These are phyloP conservation scores for Talaromyces marneffei DNA, from an alignment of 2,329 filamentous ascomycete genomes.

Conservation along the genomic window DNA sequence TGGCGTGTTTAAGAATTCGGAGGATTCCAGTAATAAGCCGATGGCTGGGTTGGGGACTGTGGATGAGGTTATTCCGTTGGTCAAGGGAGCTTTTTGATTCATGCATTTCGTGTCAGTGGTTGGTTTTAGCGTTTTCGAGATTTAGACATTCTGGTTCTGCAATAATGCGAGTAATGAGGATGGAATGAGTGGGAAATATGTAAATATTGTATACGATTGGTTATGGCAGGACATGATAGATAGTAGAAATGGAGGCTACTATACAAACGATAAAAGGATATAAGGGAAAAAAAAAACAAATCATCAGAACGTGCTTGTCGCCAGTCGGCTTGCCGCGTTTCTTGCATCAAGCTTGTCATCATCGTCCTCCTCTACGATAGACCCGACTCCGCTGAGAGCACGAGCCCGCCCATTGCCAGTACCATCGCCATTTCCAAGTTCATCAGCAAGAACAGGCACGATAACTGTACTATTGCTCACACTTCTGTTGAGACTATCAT, in stretches of 20 bases:
- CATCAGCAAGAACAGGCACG: slow-evolving; percentile 58
- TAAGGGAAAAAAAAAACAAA: background rate
- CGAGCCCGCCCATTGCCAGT: slow-evolving; percentile 41
- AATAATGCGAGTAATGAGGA: background rate
- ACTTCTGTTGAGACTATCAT: slow-evolving; percentile 71
- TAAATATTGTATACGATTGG: background rate
- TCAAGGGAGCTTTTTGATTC: slow-evolving; percentile 6
- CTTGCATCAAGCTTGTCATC: slow-evolving; percentile 91
- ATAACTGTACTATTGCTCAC: slow-evolving; percentile 64
- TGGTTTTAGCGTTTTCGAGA: background rate
- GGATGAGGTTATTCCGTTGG: slow-evolving; percentile 9
- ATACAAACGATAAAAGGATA: slow-evolving; percentile 16
- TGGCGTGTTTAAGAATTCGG: slow-evolving; percentile 10
- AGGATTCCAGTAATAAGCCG: background rate
- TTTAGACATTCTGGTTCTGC: too few species aligned
- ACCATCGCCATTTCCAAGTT: slow-evolving; percentile 46
- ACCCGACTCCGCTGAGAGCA: slow-evolving; percentile 43
- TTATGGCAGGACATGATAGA: background rate
- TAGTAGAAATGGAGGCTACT: slow-evolving; percentile 9
- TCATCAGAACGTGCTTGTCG: slow-evolving; percentile 78
- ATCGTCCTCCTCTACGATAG: slow-evolving; percentile 51
- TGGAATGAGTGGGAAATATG: background rate
- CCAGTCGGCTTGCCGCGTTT: slow-evolving; percentile 89
- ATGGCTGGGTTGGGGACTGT: slow-evolving; percentile 9
- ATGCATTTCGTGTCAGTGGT: too few species aligned